A percentile compares a stretch with the other conserved stretches of the same genome.
These are phyloP conservation scores for Candida ascalaphidarum DNA, from an alignment of 805 yeast genomes.

Conservation along the genomic window DNA sequence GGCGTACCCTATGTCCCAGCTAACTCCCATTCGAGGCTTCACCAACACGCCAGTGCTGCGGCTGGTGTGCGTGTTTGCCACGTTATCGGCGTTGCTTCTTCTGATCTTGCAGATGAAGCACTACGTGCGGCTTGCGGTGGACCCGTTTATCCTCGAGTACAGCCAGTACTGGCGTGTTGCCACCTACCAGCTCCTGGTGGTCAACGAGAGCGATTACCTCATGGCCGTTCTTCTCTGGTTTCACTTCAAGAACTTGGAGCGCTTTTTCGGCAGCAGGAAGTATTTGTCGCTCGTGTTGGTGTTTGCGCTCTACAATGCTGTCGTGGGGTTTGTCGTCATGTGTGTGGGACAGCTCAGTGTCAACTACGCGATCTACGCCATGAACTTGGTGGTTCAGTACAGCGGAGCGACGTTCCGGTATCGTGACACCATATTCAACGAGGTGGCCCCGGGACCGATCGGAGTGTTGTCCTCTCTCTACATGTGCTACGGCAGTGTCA, in stretches of 20 bases:
- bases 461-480: conserved; percentile 32
- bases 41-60: conserved; percentile 36
- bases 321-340: conserved; percentile 27
- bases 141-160: conserved; percentile 49
- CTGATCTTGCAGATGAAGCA: conserved; percentile 39
- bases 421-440: conserved; percentile 22
- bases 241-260: conserved; percentile 47
- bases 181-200: conserved; percentile 42
- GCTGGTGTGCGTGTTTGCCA: conserved; percentile 21
- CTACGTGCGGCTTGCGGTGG: conserved; percentile 32
- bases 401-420: conserved; percentile 6
- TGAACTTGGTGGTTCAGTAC: conserved; percentile 1
- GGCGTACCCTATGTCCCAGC: conserved; percentile 17
- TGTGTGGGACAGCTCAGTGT: conserved; percentile 31
- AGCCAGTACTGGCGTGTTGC: conserved; percentile 49
- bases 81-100: conserved; percentile 29
- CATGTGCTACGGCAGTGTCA: conserved; percentile 26
- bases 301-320: conserved; percentile 39
- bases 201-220: conserved; percentile 52
- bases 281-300: conserved; percentile 39
- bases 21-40: conserved; percentile 36
- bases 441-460: conserved; percentile 30
- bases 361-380: conserved; percentile 28
- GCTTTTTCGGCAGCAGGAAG: conserved; percentile 49
- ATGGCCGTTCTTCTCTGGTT: conserved; percentile 38